These are phyloP conservation scores for Diaporthe aspalathi DNA, from an alignment of 2,329 filamentous ascomycete genomes.

Conservation along the genomic window DNA sequence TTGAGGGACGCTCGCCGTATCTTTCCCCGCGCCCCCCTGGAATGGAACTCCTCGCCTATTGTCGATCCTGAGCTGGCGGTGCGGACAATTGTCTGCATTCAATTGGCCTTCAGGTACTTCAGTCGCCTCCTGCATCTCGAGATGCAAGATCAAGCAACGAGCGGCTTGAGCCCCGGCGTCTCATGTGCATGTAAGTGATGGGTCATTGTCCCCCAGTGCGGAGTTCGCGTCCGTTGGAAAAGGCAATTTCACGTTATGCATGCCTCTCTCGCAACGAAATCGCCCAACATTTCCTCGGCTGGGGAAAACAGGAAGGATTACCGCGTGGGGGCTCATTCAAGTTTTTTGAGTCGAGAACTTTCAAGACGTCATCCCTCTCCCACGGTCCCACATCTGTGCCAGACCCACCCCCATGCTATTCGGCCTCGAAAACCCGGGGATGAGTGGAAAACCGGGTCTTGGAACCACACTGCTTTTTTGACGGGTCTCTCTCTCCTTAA, in stretches of 20 bases:
- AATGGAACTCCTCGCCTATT: conserved; percentile 5
- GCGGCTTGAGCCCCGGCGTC: conserved; percentile 1
- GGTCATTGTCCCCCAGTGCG: background rate
- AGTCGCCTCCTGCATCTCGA: background rate
- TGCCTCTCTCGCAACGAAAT: background rate
- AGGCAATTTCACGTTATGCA: background rate
- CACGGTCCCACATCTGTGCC: conserved; percentile 7
- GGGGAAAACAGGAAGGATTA: background rate
- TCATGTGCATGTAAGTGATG: background rate
- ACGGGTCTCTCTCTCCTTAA: background rate
- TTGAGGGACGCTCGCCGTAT: background rate
- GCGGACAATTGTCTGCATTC: background rate
- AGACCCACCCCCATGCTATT: conserved; percentile 24
- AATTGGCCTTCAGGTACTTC: background rate
- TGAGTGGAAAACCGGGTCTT: background rate
- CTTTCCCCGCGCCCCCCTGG: background rate
- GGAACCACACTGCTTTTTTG: conserved; percentile 15
- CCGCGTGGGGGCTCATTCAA: background rate
- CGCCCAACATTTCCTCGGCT: background rate
- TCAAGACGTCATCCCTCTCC: conserved; percentile 13
- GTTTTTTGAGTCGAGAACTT: conserved; percentile 1
- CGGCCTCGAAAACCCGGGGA: conserved; percentile 6
- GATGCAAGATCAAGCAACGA: background rate
- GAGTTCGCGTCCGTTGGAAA: background rate
- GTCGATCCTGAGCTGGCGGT: conserved; percentile 1